phyloP scores from a whole-genome alignment of 306 rosid species.

The Alnus rubra region DNA sequence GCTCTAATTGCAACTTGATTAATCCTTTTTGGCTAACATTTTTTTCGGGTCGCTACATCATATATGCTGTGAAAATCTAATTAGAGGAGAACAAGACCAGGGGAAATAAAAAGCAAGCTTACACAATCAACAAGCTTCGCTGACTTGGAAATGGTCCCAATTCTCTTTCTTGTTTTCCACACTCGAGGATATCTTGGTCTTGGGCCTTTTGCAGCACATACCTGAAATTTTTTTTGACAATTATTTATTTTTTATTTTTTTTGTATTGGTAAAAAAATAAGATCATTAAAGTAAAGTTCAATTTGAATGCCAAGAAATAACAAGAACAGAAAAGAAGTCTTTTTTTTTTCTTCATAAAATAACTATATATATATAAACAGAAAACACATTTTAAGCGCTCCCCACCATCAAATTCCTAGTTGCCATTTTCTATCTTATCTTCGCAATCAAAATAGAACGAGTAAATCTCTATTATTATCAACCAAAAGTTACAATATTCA shows the following conservation, averaged over 20 bases:
- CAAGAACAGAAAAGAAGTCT: too few species aligned
- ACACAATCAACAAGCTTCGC: conserved; percentile 78
- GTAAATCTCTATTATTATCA: background rate
- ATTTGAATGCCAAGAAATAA: too few species aligned
- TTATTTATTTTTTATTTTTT: conserved; percentile 64
- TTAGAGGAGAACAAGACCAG: background rate
- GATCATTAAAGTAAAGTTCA: background rate
- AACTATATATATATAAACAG: too few species aligned
- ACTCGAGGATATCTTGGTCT: conserved; percentile 91
- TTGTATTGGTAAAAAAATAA: background rate
- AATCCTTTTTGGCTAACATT: too few species aligned
- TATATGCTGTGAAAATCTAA: conserved; percentile 17
- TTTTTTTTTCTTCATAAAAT: too few species aligned
- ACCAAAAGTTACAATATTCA: background rate
- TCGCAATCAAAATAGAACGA: background rate
- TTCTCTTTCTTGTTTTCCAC: conserved; percentile 72
- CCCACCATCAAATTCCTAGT: too few species aligned
- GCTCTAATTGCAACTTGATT: too few species aligned
- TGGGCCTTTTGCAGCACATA: conserved; percentile 87
- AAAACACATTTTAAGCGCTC: too few species aligned
- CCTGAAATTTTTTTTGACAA: conserved; percentile 49
- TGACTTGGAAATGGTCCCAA: conserved; percentile 90
- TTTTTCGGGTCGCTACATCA: too few species aligned
- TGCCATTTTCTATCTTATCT: too few species aligned
- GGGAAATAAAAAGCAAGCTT: conserved; percentile 25